Evolutionary conservation across 192 early-diverging fungal species (phyloP), one percentile per base, ranked within the genome.

Genomic region (Funneliformis mosseae): DNA sequence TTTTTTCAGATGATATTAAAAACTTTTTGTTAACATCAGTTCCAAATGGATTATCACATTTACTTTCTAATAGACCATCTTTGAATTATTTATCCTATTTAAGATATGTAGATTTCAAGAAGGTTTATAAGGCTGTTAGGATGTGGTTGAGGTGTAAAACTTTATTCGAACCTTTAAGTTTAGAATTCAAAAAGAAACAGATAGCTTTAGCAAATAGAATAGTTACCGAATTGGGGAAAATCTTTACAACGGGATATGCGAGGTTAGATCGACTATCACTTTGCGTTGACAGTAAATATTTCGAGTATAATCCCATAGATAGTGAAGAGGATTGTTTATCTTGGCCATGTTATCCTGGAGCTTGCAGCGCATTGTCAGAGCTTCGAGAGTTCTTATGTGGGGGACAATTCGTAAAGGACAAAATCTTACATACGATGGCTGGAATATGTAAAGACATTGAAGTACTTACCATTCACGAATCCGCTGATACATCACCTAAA

Each of bases 271-370:
- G 27, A 48, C 28, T 73, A 73, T 48, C 71, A 25, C 12, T 73
- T 0, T 33, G 33, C 33, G 33, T 33, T 33, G 43, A 73, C 11
- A 73, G 27, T 5, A 45, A 25, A 48, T 23, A 45, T 27, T 73
- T 73, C 27, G 71, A 73, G 27, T 48, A 73, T 48, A 27, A 48
- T 25, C n/a, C 25, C 12, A n/a, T 25, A 48, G 45, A 45, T 8
- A 11, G 27, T 27, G n/a, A 23, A 27, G 18, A 10, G 27, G 45
- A 73, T 48, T 73, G n/a, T 73, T 48, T 21, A 48, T 73, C 71
- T 48, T 73, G 71, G 71, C 71, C 71, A 73, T 48, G n/a, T 48
- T 48, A 73, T 55, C 21, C 71, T 48, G 70, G 70, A 73, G 23
- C 10, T 9, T 23, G 4, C 10, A 27, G 1, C 27, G 12, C 71